Evolutionary conservation across 78 protist genomes (phyloP), one percentile per base, ranked within the genome.

Genomic region (Dictyostelium capitatum): DNA sequence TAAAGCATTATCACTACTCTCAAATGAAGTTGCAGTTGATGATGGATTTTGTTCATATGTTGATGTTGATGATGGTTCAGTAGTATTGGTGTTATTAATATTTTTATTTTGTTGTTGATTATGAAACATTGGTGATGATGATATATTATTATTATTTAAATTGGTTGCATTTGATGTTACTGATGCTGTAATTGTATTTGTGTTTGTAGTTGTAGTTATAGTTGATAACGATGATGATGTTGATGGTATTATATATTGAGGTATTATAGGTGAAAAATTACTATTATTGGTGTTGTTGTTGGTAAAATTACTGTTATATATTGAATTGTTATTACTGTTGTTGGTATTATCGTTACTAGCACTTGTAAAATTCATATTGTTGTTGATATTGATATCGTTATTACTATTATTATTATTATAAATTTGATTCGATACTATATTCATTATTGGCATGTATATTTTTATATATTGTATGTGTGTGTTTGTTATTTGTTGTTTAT

Each of bases 351-450:
- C 23, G 67, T 57, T 57, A 57, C 30, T 57, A 6, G 20, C 23
- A n/a, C 23, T 23, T 57, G n/a, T 56, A 20, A 57, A 23, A 57
- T 57, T 57, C 9, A 28, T 57, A 57, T 57, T 57, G 67, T 28
- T 57, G 30, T 19, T 57, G n/a, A 20, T 56, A 8, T 57, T 57
- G 23, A 23, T 56, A 14, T 56, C 23, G 30, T 57, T 57, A 57
- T 4, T 57, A 19, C 20, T 57, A 57, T 57, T 57, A n/a, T 57
- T 57, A n/a, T 57, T 57, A 19, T 57, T 57, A 57, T 57, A 57
- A 57, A 57, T 57, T 57, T 57, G 67, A n/a, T 57, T 57, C 67
- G 67, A 57, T 57, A 57, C 67, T 28, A 80, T 80, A 64, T 80
- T 80, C 89, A 80, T 64, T 62, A 43, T 43, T 43, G 37, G 77